Percentiles rank a stretch among this genome's conserved stretches.
Evolutionary conservation across 768 basidiomycete species (phyloP).

Genomic region (Ramaria rubella): DNA sequence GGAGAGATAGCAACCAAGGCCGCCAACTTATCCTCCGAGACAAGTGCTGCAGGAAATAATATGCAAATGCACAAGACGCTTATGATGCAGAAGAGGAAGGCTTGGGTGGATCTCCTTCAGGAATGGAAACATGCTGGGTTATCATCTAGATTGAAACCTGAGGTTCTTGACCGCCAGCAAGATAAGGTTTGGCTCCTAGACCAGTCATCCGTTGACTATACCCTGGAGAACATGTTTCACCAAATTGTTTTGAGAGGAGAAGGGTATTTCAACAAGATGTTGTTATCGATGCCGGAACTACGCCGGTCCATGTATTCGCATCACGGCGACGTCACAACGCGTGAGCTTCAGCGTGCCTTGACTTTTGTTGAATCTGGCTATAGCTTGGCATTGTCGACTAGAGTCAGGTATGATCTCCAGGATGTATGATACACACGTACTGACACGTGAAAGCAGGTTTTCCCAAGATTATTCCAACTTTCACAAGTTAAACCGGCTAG

Average conservation of each 20-base stretch:
- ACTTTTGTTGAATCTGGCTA: constrained; percentile 77
- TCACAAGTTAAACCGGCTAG: not conserved
- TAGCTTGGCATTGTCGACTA: constrained; percentile 52
- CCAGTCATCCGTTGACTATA: constrained; percentile 39
- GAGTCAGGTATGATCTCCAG: constrained; percentile 48
- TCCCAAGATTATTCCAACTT: not conserved
- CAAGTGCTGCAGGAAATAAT: constrained; percentile 36
- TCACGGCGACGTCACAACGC: constrained; percentile 77
- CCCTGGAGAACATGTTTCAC: constrained; percentile 16
- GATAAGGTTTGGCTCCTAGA: constrained; percentile 60
- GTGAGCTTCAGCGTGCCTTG: constrained; percentile 76
- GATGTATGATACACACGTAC: not conserved
- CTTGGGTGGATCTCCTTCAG: constrained; percentile 86
- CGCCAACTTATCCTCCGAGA: constrained; percentile 44
- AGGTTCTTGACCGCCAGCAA: constrained; percentile 49
- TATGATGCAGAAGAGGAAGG: constrained; percentile 77
- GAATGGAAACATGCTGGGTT: constrained; percentile 79
- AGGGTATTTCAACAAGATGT: constrained; percentile 57
- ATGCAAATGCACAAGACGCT: constrained; percentile 64
- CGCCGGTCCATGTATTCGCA: constrained; percentile 58
- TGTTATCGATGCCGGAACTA: constrained; percentile 58
- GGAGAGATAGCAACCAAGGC: constrained; percentile 58
- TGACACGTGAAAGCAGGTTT: not conserved
- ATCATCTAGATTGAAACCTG: constrained; percentile 62
- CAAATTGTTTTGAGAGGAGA: constrained; percentile 41